Evolutionary conservation across 805 yeast genomes (phyloP), one percentile per base, ranked within the genome.

Genomic region (Saturnispora ahearnii): DNA sequence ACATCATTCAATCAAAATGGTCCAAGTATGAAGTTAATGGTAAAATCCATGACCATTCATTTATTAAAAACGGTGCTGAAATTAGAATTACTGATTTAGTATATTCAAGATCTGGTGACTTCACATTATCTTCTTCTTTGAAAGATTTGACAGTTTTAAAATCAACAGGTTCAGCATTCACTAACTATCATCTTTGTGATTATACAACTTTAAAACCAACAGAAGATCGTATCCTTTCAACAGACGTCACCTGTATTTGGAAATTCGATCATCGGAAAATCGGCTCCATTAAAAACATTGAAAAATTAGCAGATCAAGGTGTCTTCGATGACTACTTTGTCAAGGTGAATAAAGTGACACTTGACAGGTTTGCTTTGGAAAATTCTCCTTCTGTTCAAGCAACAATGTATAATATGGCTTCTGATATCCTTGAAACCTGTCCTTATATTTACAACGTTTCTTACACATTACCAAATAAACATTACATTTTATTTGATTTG

Each of bases 381-480:
- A 80, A 87, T 67, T 87, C 96, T 9, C 80, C 96, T n/a, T 85
- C 95, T 26, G 97, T 90, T 44, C 97, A 90, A 72, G 96, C 96
- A 43, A 90, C 96, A 52, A 91, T 90, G 96, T 90, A 79, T 74
- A 86, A 88, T 75, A 90, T 90, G 93, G 76, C 86, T 37, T 74
- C 79, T 55, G 80, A 78, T 55, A 87, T 90, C 55, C 75, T 90
- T 62, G 72, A 70, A 45, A 62, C 60, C 46, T 83, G 78, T 50
- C 73, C 81, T 3, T 72, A 72, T 52, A 73, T 90, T 50, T 76
- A 72, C 54, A 73, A 73, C 41, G 96, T 89, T 33, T 67, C 82
- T 48, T 89, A 87, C 67, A 70, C 77, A 41, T 77, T 90, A 62
- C 97, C 97, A 62, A 90, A 90, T 77, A 90, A 87, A 71, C 97